Base-by-base conservation (phyloP, 2,329 filamentous ascomycete genomes). In the Dissoconium aciculare region DNA sequence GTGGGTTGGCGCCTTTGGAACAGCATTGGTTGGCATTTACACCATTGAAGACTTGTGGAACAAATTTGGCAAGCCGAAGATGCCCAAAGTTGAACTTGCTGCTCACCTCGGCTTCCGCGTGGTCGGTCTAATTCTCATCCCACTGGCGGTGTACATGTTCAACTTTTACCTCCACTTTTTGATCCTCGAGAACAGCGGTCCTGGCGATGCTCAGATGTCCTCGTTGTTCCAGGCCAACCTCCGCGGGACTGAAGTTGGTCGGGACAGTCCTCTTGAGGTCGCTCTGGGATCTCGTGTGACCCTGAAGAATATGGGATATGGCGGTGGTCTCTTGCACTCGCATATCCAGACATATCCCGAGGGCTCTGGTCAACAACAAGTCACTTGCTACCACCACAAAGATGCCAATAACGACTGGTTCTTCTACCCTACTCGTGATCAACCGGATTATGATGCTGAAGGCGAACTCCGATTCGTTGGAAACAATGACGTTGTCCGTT, bases 371-470 rank as follows among this genome's bases (percentile, higher is more conserved):
- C 89, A 98, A 60, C 91, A 98, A 58, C 89, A 98, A 56, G 77
- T 98, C 39, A 98, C 89, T 40, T 98, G 91, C 66, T 98, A 98
- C 60, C 89, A 98, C 60, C 89, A 98, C 67, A 98, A 98, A 57
- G 89, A 98, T 64, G 70, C 87, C 55, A 98, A 98, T 71, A 98
- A 98, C 56, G 89, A 98, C 56, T 98, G 89, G 89, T 93, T 91
- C 62, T 85, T 98, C 60, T 94, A 94, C 56, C 89, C 89, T 15
- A 93, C 87, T 62, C 81, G 91, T 40, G 59, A 66, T 32, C 71
- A 92, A 36, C 59, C 68, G 14, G 76, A 79, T 11, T 93, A 75
- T 50, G 67, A 85, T 46, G 59, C 71, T 4, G 74, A 81, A 36
- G 73, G 63, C 35, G 72, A 78, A 19, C 65, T 82, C 38, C 64